Base-by-base conservation (phyloP, 1,284 basidiomycete genomes). In the Hortiboletus rubellus region DNA sequence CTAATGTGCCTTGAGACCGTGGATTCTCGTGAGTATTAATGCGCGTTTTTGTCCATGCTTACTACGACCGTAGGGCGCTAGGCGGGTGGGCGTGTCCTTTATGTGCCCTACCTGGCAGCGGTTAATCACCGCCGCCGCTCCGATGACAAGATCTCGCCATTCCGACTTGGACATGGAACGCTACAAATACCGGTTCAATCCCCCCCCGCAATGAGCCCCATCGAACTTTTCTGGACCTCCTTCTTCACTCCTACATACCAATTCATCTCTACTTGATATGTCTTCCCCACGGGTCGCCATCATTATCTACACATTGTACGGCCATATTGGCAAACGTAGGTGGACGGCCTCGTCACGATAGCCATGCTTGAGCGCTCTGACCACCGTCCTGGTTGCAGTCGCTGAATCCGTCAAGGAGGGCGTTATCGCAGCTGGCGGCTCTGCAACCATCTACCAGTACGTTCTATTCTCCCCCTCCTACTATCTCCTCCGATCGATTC, bases 371-470 rank as follows among this genome's bases (percentile, higher is more conserved):
- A 33, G 8, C 18, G 1, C 22, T 17, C 22, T 59, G 9, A 62
- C 36, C 31, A n/a, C 15, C 46, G 1, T 42, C 45, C 27, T n/a
- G 58, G 4, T 37, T 15, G 9, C 31, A 53, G 77, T 87, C 59
- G 81, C 82, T 40, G 79, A 84, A 64, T 65, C 75, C 44, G 76
- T 80, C 55, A 79, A 80, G 65, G 73, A 69, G 30, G 84, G 83
- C 52, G 72, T 79, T 58, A 71, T 75, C 61, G 63, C 66, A 15
- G 71, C 82, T 22, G 84, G 83, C 37, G 84, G 80, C 15, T 71
- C 72, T 34, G 77, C 73, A 58, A 73, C 72, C 54, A 77, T 80
- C 47, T 82, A 72, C 71, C 75, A 79, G 72, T 76, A 54, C n/a
- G 71, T 67, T 67, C 10, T 30, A 18, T 18, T 24, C 33, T 14